Conservation (phyloP, 2,329 filamentous ascomycete genomes). For the Penicillium glabrum region DNA sequence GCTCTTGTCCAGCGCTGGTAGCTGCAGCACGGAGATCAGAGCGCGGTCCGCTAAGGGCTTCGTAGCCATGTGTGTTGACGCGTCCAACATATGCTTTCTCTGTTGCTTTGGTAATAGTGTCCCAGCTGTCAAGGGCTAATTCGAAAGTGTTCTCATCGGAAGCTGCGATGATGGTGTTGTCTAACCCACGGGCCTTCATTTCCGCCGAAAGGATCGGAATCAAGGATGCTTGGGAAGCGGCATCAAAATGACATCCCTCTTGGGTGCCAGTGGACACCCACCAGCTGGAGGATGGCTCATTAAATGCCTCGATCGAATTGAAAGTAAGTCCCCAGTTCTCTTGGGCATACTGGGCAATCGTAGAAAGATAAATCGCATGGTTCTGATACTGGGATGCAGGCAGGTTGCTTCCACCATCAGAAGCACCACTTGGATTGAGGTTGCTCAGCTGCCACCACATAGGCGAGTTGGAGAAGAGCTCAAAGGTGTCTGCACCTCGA, state of each 20-base stretch:
- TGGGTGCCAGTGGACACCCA: conserved; percentile 11
- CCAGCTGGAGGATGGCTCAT: conserved; percentile 10
- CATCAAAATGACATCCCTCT: conserved; percentile 11
- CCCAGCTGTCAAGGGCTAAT: conserved; percentile 7
- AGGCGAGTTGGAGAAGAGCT: conserved; percentile 14
- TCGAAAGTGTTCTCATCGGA: conserved; percentile 12
- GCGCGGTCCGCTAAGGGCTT: conserved; percentile 2
- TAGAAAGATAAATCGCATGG: conserved; percentile 12
- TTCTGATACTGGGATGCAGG: conserved; percentile 13
- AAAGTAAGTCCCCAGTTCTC: conserved; percentile 12
- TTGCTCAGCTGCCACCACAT: conserved; percentile 14
- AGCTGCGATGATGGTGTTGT: conserved; percentile 9
- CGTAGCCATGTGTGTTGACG: conserved; percentile 12
- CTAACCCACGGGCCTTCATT: conserved; percentile 4
- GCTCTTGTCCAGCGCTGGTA: conserved; percentile 1
- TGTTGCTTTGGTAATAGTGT: conserved; percentile 6
- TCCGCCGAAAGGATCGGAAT: conserved; percentile 7
- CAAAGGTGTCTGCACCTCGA: conserved; percentile 10
- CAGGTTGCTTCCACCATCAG: conserved; percentile 8
- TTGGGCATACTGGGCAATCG: conserved; percentile 9
- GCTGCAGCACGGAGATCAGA: conserved; percentile 2
- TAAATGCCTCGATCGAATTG: conserved; percentile 11
- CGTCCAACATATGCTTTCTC: conserved; percentile 4
- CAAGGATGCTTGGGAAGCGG: conserved; percentile 5
- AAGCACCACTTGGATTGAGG: conserved; percentile 10